Base-by-base conservation (phyloP, 2,329 filamentous ascomycete species). In the Calonectria hawksworthii region DNA sequence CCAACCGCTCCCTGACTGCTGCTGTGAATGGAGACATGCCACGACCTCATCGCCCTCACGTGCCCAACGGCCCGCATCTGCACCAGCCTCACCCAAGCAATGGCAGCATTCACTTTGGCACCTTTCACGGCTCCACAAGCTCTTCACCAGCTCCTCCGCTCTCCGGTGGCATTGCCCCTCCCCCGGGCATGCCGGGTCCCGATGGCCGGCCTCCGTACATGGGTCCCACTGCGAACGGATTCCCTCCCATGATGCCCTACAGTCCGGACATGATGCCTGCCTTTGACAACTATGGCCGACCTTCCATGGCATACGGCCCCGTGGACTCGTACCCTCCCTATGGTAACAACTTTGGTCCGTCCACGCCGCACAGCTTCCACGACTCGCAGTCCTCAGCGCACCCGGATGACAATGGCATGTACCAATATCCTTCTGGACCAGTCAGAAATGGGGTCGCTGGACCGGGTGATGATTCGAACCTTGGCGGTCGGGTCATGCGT, bases 361-460 rank as follows among this genome's bases (percentile, higher is more conserved):
- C 89, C 1, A 92, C 90, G 2, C 89, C 91, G 5, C 91, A 91
- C 75, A 93, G 91, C 82, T 92, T 91, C 79, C 91, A 92, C 70
- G 91, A 89, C 44, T 93, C 92, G 3, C 91, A 92, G 74, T 88
- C 90, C 44, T 92, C 91, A 2, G 86, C 84, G 7, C 87, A 88
- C 54, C 86, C 84, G 21, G 88, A 88, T 50, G 88, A 89, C 16
- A 86, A 84, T 36, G 85, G 84, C 71, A 82, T 86, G 69, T 85
- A 84, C 68, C 87, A 86, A 74, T 86, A 85, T 51, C 80, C 84
- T 65, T 80, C 85, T 34, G 84, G 82, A 32, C 85, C 85, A 32
- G 84, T 82, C 52, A 84, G 85, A n/a, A 89, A 85, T 50, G 85
- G 85, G 8, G 77, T 74, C 1, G 71, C 76, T 23, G 81, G 80